Base-by-base conservation (phyloP, 1,284 basidiomycete genomes). In the Papiliotrema fonsecae region DNA sequence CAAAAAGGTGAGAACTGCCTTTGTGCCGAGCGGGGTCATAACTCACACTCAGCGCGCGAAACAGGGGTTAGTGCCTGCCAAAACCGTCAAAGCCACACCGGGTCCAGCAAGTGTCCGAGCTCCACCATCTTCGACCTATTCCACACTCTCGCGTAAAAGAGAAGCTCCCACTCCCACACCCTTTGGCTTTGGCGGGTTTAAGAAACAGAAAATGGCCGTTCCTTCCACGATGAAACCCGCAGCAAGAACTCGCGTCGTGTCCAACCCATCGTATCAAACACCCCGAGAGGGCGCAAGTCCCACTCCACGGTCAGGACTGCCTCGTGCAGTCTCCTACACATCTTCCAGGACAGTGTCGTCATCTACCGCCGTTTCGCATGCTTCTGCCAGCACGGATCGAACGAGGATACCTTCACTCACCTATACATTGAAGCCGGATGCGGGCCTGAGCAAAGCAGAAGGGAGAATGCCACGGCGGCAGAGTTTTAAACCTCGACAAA, bases 1-100 rank as follows among this genome's bases (percentile, higher is more conserved):
- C 66, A 82, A 79, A 68, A 75, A 74, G 70, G 76, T 76, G 27
- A 32, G 68, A 61, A 2, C 9, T 2, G 28, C 16, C 3, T 19
- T 6, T 3, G 5, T 19, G 1, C 18, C 18, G 11, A 36, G 21
- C 18, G 42, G 22, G 42, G 28, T 40, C 28, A 27, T 25, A 6
- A 25, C 31, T 36, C 37, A 42, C 51, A 34, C 24, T 2, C 44
- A 70, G 64, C 53, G 60, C 19, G 61, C 67, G 2, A 52, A 56
- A 45, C 54, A 50, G 54, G 59, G 56, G 27, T 50, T 63, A 3
- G 63, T 49, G 26, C 67, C 56, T 18, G 50, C 51, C 31, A 61
- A 44, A 43, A 58, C 42, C 5, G 50, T 50, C 3, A 45, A 47
- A 38, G 56, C 56, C 2, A 57, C 60, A 13, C 65, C 65, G 14